A percentile compares a stretch with the other conserved stretches of the same genome.
Conservation (phyloP, 2,329 filamentous ascomycete genomes). For the Pseudogymnoascus sp. region DNA sequence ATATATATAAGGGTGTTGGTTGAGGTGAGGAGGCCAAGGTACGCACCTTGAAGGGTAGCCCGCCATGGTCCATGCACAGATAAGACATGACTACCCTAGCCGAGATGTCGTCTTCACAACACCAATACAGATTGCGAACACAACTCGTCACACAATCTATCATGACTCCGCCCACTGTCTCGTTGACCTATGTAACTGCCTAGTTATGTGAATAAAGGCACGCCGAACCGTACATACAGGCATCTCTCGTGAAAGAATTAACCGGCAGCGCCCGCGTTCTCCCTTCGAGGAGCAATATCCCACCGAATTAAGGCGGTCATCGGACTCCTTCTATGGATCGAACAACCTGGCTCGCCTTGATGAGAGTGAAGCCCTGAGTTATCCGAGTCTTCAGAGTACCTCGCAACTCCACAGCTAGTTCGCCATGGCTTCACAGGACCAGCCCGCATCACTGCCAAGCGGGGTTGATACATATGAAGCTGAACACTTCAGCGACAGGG, state of each 20-base stretch:
- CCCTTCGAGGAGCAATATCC: constrained; percentile 4
- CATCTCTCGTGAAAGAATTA: background rate
- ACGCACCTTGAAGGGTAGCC: constrained; percentile 2
- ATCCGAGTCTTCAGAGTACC: background rate
- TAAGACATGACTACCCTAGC: constrained; percentile 5
- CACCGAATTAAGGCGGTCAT: background rate
- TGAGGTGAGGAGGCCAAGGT: background rate
- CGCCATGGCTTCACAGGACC: background rate
- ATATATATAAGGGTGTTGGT: background rate
- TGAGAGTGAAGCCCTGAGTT: constrained; percentile 1
- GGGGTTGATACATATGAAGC: background rate
- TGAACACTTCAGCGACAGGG: background rate
- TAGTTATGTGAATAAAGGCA: background rate
- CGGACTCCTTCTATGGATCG: background rate
- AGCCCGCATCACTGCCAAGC: background rate
- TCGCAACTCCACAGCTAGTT: background rate
- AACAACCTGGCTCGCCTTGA: constrained; percentile 1
- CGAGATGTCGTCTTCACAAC: constrained; percentile 4
- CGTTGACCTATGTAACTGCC: background rate
- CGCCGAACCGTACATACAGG: background rate
- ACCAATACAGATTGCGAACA: background rate
- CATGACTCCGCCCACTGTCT: background rate
- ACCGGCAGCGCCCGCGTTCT: background rate
- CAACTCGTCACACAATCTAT: background rate
- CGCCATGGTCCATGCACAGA: constrained; percentile 1